phyloP scores from a whole-genome alignment of 192 early-diverging fungal genomes.

The Mortierella hygrophila region DNA sequence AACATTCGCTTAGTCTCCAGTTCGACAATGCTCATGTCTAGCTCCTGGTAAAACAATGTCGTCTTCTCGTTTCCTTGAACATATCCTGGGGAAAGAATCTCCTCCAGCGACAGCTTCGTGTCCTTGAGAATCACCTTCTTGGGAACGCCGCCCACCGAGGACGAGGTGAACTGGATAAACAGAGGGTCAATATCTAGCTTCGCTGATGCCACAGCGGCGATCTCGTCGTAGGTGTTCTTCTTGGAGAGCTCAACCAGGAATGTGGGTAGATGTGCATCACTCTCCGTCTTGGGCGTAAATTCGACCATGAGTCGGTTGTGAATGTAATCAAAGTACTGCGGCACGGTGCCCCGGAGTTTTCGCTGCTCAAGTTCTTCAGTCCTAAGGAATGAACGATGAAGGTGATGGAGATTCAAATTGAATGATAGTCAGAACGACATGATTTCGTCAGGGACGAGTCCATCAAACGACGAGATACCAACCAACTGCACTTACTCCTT shows the following conservation, averaged over 20 bases:
- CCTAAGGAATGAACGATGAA: slow-evolving; percentile 10
- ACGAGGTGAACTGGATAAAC: slow-evolving; percentile 79
- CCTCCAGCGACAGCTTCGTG: slow-evolving; percentile 48
- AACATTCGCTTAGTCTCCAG: slow-evolving; percentile 84
- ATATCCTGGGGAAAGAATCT: slow-evolving; percentile 56
- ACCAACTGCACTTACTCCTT: slow-evolving; percentile 53
- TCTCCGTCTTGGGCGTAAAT: slow-evolving; percentile 73
- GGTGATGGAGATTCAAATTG: too few relatives aligned
- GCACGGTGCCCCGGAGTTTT: slow-evolving; percentile 60
- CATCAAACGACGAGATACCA: not conserved
- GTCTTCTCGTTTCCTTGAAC: slow-evolving; percentile 29
- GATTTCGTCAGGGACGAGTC: not conserved
- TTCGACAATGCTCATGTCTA: slow-evolving; percentile 85
- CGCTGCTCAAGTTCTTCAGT: slow-evolving; percentile 55
- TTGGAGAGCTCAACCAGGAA: slow-evolving; percentile 69
- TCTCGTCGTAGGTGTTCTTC: slow-evolving; percentile 76
- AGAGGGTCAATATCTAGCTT: slow-evolving; percentile 71
- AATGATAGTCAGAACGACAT: not conserved
- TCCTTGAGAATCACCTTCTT: slow-evolving; percentile 43
- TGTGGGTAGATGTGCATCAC: slow-evolving; percentile 54
- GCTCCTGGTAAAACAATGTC: slow-evolving; percentile 84
- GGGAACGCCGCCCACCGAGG: slow-evolving; percentile 37
- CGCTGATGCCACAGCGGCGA: slow-evolving; percentile 74
- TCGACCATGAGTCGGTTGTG: slow-evolving; percentile 74
- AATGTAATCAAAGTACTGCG: slow-evolving; percentile 84